A percentile compares a stretch with the other conserved stretches of the same genome.
These are phyloP conservation scores for Fomitopsis betulina DNA, from an alignment of 1,284 basidiomycete species.

Conservation along the genomic window DNA sequence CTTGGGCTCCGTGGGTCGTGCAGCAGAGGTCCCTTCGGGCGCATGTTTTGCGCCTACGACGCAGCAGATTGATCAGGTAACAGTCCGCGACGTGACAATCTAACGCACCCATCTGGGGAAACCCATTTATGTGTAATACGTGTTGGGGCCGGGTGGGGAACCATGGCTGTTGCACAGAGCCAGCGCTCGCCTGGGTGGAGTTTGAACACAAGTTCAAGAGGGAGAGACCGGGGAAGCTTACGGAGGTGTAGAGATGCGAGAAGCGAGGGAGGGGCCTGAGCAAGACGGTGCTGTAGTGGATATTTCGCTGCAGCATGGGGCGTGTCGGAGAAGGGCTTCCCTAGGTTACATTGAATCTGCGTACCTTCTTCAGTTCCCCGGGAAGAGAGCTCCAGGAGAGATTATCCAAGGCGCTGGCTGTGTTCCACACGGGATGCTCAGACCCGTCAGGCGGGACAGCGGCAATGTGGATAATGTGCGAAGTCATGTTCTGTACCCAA, in stretches of 20 bases:
- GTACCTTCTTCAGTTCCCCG: slow-evolving; percentile 57
- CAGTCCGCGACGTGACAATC: not conserved
- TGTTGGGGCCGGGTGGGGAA: slow-evolving; percentile 47
- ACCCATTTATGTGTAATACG: slow-evolving; percentile 43
- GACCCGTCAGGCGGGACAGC: slow-evolving; percentile 50
- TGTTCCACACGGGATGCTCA: slow-evolving; percentile 53
- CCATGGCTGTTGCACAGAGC: slow-evolving; percentile 44
- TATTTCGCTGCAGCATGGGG: slow-evolving; percentile 44
- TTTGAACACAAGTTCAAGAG: slow-evolving; percentile 3
- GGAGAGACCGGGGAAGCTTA: slow-evolving; percentile 26
- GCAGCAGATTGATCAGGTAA: not conserved
- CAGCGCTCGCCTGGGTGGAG: slow-evolving; percentile 31
- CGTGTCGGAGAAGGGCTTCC: not conserved
- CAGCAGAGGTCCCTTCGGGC: slow-evolving; percentile 5
- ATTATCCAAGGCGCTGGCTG: slow-evolving; percentile 44
- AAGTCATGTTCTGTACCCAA: slow-evolving; percentile 26
- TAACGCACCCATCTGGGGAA: slow-evolving; percentile 39
- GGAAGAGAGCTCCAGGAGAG: slow-evolving; percentile 64
- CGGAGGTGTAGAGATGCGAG: slow-evolving; percentile 46
- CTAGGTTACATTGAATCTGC: slow-evolving; percentile 7
- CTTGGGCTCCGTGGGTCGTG: not conserved
- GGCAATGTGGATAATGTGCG: slow-evolving; percentile 61
- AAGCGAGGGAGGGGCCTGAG: slow-evolving; percentile 43
- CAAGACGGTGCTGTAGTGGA: slow-evolving; percentile 51
- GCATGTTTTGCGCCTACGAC: slow-evolving; percentile 16